These are phyloP conservation scores for Aspergillus quadrilineatus DNA, from an alignment of 2,329 filamentous ascomycete species.

Conservation along the genomic window DNA sequence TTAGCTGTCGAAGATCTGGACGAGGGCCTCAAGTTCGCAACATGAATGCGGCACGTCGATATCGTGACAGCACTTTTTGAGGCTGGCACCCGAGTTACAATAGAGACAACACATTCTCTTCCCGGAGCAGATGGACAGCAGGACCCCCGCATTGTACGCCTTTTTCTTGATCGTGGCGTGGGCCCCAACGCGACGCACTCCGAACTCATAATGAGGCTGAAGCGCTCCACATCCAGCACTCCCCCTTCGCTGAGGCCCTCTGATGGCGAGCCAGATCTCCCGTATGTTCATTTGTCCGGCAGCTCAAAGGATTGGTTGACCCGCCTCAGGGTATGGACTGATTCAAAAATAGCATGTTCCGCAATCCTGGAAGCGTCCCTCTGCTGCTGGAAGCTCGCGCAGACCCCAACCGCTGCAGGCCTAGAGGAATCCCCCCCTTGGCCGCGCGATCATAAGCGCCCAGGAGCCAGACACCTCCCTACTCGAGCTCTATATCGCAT, in stretches of 20 bases:
- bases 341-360: background rate
- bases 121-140: slow-evolving; percentile 8
- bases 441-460: background rate
- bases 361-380: background rate
- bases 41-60: slow-evolving; percentile 1
- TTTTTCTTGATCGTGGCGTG: slow-evolving; percentile 11
- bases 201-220: background rate
- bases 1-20: slow-evolving; percentile 9
- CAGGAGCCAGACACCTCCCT: slow-evolving; percentile 3
- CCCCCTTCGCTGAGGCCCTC: background rate
- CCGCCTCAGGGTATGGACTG: background rate
- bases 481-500: slow-evolving; percentile 2
- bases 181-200: slow-evolving; percentile 11
- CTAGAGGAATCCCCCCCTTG: background rate
- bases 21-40: slow-evolving; percentile 13
- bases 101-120: background rate
- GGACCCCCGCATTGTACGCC: slow-evolving; percentile 5
- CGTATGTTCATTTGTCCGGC: background rate
- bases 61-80: slow-evolving; percentile 16
- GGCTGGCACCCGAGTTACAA: slow-evolving; percentile 8
- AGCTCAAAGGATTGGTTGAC: background rate
- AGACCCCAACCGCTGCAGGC: slow-evolving; percentile 12
- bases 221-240: slow-evolving; percentile 12
- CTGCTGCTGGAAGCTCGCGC: slow-evolving; percentile 9
- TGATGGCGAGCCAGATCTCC: background rate